A percentile compares a stretch with the other conserved stretches of the same genome.
Conservation (phyloP, 805 yeast species). For the Myxozyma lipomycoides region DNA sequence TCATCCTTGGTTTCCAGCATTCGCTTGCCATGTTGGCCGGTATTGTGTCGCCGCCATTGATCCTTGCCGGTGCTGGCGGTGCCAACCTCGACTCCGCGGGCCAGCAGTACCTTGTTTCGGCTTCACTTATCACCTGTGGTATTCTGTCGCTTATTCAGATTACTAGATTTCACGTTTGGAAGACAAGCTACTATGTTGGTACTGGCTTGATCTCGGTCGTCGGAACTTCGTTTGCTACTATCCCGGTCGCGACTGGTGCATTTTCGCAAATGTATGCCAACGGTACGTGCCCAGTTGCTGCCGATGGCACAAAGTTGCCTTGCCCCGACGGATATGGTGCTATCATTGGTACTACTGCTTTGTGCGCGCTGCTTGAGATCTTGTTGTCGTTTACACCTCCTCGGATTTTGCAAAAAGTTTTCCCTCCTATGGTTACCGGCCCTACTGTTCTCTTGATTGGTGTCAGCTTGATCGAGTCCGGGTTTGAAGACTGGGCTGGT, state of each 20-base stretch:
- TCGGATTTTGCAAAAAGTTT: slow-evolving; percentile 58
- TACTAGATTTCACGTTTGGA: slow-evolving; percentile 70
- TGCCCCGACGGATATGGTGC: slow-evolving; percentile 92
- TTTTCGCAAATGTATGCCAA: slow-evolving; percentile 73
- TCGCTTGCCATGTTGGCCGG: slow-evolving; percentile 90
- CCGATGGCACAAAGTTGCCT: slow-evolving; percentile 63
- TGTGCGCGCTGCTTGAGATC: slow-evolving; percentile 73
- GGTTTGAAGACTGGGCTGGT: slow-evolving; percentile 83
- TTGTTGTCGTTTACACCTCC: slow-evolving; percentile 75
- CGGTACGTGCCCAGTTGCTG: slow-evolving; percentile 62
- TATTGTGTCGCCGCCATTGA: slow-evolving; percentile 75
- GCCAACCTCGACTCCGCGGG: slow-evolving; percentile 46
- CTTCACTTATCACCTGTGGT: slow-evolving; percentile 66
- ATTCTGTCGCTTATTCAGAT: slow-evolving; percentile 70
- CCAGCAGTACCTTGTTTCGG: slow-evolving; percentile 66
- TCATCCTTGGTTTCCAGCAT: slow-evolving; percentile 81
- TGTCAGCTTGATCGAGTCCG: slow-evolving; percentile 59
- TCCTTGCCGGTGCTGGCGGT: slow-evolving; percentile 58
- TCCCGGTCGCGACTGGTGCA: slow-evolving; percentile 70
- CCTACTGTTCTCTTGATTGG: slow-evolving; percentile 89
- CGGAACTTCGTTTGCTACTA: slow-evolving; percentile 87
- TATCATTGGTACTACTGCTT: slow-evolving; percentile 74
- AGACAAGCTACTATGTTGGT: slow-evolving; percentile 74
- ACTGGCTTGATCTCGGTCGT: slow-evolving; percentile 87
- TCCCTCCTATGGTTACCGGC: slow-evolving; percentile 90